Evolutionary conservation across 139 green algal genomes (phyloP).

Genomic region (Chlorella sp.): DNA sequence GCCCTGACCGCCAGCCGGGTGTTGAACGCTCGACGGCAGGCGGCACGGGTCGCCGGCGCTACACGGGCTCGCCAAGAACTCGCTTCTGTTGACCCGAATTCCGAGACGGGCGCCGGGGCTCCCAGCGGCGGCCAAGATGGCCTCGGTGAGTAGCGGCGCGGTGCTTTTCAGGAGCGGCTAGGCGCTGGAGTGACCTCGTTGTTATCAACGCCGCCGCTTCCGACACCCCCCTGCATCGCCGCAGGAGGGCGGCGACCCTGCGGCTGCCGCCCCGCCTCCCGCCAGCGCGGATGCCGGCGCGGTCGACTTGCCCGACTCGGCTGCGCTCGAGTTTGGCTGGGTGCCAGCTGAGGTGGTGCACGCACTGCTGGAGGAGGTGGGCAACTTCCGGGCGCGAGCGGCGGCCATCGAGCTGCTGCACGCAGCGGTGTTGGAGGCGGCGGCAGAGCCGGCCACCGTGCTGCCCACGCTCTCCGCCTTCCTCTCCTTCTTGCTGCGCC

Average conservation of each 20-base stretch:
- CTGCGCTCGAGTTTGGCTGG: conserved; percentile 22
- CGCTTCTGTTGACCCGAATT: too few relatives aligned
- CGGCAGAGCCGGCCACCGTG: conserved; percentile 47
- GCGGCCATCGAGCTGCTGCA: conserved; percentile 75
- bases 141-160: too few relatives aligned
- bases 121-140: too few relatives aligned
- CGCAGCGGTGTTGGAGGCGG: conserved; percentile 47
- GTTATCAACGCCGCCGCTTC: too few relatives aligned
- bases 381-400: conserved; percentile 39
- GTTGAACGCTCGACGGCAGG: too few relatives aligned
- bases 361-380: conserved; percentile 22
- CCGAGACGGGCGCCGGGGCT: too few relatives aligned
- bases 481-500: conserved; percentile 67
- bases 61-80: too few relatives aligned
- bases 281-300: neutral
- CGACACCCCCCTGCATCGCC: neutral
- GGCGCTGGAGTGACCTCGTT: too few relatives aligned
- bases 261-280: neutral
- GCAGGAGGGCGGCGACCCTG: neutral
- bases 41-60: too few relatives aligned
- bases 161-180: too few relatives aligned
- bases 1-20: too few relatives aligned
- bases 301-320: neutral
- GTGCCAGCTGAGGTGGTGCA: conserved; percentile 14
- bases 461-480: conserved; percentile 65